Evolutionary conservation across 805 yeast genomes (phyloP).

Genomic region (Myxozyma melibiosi): DNA sequence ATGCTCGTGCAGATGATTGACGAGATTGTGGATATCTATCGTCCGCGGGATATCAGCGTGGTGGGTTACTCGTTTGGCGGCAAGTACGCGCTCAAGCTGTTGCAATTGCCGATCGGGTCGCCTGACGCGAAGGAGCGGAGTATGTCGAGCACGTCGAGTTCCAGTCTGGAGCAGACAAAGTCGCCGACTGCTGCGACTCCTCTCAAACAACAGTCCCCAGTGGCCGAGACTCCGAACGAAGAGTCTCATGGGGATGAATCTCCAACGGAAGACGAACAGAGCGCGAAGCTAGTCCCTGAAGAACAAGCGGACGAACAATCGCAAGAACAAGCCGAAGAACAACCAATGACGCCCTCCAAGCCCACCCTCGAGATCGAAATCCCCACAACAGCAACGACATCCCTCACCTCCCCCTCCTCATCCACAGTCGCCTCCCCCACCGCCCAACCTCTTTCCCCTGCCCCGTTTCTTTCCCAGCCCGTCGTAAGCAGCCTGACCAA

Average conservation of each 20-base stretch:
- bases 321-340: not conserved
- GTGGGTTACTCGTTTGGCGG: slow-evolving; percentile 44
- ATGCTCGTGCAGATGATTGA: slow-evolving; percentile 36
- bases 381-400: not conserved
- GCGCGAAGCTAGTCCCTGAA: no score
- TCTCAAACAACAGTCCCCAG: no score
- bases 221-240: no score
- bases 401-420: not conserved
- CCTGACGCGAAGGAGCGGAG: no score
- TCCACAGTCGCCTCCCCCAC: no score
- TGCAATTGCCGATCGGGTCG: slow-evolving; percentile 38
- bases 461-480: not conserved
- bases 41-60: slow-evolving; percentile 38
- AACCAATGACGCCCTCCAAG: not conserved
- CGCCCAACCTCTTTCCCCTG: not conserved
- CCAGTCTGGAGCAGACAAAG: no score
- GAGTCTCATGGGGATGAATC: no score
- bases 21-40: slow-evolving; percentile 38
- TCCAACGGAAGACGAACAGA: no score
- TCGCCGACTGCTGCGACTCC: not conserved
- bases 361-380: not conserved
- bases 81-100: slow-evolving; percentile 39
- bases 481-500: slow-evolving; percentile 7
- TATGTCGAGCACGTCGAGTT: no score
- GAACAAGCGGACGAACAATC: not conserved